Evolutionary conservation across 75 land plant genomes (phyloP), one percentile per base, ranked within the genome.

Genomic region (Picea sitchensis): DNA sequence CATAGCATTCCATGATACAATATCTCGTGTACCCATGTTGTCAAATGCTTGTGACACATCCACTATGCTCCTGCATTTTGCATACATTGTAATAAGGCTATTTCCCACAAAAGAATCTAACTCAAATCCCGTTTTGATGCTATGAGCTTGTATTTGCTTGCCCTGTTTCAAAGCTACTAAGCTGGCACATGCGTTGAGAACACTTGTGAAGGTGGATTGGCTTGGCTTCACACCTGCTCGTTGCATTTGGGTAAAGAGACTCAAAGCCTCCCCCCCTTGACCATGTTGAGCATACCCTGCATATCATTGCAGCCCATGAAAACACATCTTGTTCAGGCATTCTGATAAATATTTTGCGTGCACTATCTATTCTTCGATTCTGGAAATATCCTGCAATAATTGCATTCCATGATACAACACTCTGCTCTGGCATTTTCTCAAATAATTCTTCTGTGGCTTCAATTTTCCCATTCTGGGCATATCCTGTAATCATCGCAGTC

Each of bases 251-350:
- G 56, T 14, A 73, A 79, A 91, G 75, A 80, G 78, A 18, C 76
- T 67, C 83, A 91, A 77, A 13, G 87, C 93, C 31, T 77, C 57
- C 15, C 76, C 71, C 13, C 78, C 79, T 13, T 44, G 44, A 61
- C 86, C 87, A 63, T 68, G 69, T 73, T 76, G 80, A 3, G 44
- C 83, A 59, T 87, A 81, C 0, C 79, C 83, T 14, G 77, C 65
- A 23, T 26, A 88, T 91, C 58, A 91, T 31, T 32, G 78, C 84
- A 74, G 82, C 86, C 91, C 91, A 91, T 5, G 93, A 84, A 0
- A 91, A 85, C 5, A 75, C 77, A 76, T 87, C 86, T 26, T 79
- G 80, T 31, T 87, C 85, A 2, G 89, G 88, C 84, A 89, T 84
- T 64, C 64, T 44, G 3, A 23, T 82, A 73, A 91, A 91, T 86